Evolutionary conservation across 2,329 filamentous ascomycete species (phyloP).

Genomic region (Sporothrix euskadiensis): DNA sequence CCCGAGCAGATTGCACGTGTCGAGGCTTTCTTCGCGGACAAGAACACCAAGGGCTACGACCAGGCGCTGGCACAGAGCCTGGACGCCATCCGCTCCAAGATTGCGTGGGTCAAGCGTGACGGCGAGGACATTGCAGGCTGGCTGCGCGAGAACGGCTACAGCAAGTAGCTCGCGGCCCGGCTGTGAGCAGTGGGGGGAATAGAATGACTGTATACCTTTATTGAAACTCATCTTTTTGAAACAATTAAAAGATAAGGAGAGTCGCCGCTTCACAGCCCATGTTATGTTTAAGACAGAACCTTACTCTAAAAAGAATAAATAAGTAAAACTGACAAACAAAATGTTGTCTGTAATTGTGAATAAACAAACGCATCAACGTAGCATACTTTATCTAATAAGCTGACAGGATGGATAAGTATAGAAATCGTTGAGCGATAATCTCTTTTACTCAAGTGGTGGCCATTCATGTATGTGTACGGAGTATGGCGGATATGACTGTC

Average conservation of each 20-base stretch:
- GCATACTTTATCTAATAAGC: too few relatives aligned
- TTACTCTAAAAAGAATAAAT: slow-evolving; percentile 24
- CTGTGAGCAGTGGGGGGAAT: neutral
- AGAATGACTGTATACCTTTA: neutral
- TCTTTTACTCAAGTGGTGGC: neutral
- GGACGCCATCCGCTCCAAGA: slow-evolving; percentile 82
- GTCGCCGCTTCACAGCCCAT: neutral
- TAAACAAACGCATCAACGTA: too few relatives aligned
- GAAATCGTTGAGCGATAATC: neutral
- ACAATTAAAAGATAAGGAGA: too few relatives aligned
- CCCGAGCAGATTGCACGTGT: slow-evolving; percentile 74
- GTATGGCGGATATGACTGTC: too few relatives aligned
- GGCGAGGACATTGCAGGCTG: slow-evolving; percentile 63
- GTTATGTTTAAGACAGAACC: slow-evolving; percentile 3
- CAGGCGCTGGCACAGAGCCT: slow-evolving; percentile 86
- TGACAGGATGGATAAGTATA: too few relatives aligned
- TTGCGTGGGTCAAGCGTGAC: slow-evolving; percentile 77
- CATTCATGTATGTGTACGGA: neutral
- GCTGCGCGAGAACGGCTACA: slow-evolving; percentile 42
- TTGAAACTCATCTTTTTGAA: neutral
- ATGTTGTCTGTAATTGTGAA: neutral
- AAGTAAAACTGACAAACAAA: neutral
- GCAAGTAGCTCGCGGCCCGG: slow-evolving; percentile 22
- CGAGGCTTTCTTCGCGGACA: slow-evolving; percentile 75
- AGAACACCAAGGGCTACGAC: slow-evolving; percentile 83